Conservation (phyloP, 108 stramenopile species). For the Mediolabrus comicus region DNA sequence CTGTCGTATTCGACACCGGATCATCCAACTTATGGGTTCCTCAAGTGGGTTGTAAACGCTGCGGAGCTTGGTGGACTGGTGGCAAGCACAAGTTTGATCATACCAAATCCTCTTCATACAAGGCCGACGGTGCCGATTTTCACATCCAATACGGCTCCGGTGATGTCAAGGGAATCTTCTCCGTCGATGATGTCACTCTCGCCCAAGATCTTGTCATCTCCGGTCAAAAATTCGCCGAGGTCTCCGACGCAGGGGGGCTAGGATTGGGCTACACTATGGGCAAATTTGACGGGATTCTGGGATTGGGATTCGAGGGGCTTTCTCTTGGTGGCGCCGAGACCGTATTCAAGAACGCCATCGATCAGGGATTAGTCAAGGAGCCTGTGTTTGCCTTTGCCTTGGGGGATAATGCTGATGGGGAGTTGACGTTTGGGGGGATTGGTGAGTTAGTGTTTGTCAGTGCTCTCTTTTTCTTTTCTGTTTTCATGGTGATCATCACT, state of each 20-base stretch:
- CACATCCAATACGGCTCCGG: conserved; percentile 88
- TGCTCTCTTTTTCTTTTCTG: not conserved
- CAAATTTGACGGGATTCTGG: conserved; percentile 98
- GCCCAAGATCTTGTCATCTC: conserved; percentile 71
- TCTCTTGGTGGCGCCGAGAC: conserved; percentile 86
- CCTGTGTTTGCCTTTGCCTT: conserved; percentile 96
- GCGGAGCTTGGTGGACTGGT: conserved; percentile 48
- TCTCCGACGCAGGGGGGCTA: conserved; percentile 95
- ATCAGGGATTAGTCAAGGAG: conserved; percentile 69
- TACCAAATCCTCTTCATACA: conserved; percentile 47
- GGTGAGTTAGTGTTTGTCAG: conserved; percentile 30
- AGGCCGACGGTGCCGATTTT: conserved; percentile 59
- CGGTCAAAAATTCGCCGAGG: conserved; percentile 82
- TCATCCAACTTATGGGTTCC: conserved; percentile 96
- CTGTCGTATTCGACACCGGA: conserved; percentile 95
- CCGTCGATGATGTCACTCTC: conserved; percentile 64
- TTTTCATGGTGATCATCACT: not conserved
- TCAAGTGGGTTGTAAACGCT: conserved; percentile 65
- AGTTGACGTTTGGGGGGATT: conserved; percentile 95
- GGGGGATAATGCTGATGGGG: conserved; percentile 89
- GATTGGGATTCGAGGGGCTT: conserved; percentile 93
- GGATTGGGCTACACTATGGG: conserved; percentile 93
- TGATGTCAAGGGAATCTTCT: conserved; percentile 78
- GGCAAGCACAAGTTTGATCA: conserved; percentile 65
- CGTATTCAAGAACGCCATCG: conserved; percentile 92